phyloP scores from a whole-genome alignment of 345 rosid species.

The Euphorbia tirucalli region DNA sequence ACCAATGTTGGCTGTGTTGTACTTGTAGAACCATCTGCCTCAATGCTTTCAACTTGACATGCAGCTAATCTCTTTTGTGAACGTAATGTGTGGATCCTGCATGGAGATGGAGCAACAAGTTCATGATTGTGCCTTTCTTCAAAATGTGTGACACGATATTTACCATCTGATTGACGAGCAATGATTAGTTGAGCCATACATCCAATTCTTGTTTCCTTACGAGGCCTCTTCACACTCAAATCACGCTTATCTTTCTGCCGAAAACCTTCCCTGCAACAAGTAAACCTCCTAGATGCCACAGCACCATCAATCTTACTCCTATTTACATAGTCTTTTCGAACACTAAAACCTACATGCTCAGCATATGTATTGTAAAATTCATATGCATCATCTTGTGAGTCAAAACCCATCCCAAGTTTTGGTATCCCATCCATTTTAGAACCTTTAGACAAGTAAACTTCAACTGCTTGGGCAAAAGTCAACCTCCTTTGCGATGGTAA shows the following conservation, averaged over 20 bases:
- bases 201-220: constrained; percentile 43
- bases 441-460: constrained; percentile 31
- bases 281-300: constrained; percentile 39
- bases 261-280: constrained; percentile 43
- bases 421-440: constrained; percentile 25
- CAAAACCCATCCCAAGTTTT: constrained; percentile 42
- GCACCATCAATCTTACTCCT: constrained; percentile 41
- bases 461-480: constrained; percentile 35
- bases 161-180: constrained; percentile 37
- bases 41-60: constrained; percentile 24
- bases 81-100: constrained; percentile 28
- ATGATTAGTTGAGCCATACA: constrained; percentile 37
- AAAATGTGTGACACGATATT: constrained; percentile 37
- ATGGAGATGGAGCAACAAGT: constrained; percentile 33
- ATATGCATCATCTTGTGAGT: constrained; percentile 38
- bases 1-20: constrained; percentile 14
- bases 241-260: constrained; percentile 33
- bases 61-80: constrained; percentile 31
- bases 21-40: constrained; percentile 11
- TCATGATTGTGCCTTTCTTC: constrained; percentile 40
- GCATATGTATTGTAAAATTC: constrained; percentile 40
- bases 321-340: constrained; percentile 38
- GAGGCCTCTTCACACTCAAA: constrained; percentile 29
- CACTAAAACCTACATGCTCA: constrained; percentile 35
- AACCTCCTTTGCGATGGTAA: constrained; percentile 39